A percentile compares a stretch with the other conserved stretches of the same genome.
phyloP scores from a whole-genome alignment of 139 green algal genomes.

The Volvox africanus region DNA sequence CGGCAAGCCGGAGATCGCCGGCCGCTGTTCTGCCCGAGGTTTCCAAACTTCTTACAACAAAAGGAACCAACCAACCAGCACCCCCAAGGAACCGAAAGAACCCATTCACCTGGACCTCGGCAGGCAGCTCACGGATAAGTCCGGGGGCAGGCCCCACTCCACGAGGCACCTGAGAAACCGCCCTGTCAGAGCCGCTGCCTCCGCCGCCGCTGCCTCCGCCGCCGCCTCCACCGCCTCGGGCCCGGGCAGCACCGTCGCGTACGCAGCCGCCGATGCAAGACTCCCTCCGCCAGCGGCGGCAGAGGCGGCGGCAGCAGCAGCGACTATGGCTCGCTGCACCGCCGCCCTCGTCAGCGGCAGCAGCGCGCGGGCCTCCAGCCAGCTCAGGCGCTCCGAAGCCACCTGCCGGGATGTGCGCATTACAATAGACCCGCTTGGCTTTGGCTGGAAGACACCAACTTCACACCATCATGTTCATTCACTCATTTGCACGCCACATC shows the following conservation, averaged over 20 bases:
- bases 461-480: too few species aligned
- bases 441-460: too few species aligned
- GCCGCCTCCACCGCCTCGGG: neutral
- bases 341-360: constrained; percentile 40
- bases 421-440: too few species aligned
- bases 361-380: constrained; percentile 48
- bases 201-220: neutral
- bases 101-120: too few species aligned
- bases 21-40: too few species aligned
- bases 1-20: too few species aligned
- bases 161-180: neutral
- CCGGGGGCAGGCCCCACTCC: neutral
- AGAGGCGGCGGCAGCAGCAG: neutral
- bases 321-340: constrained; percentile 7
- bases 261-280: neutral
- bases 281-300: neutral
- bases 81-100: too few species aligned
- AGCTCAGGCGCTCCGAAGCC: constrained; percentile 34
- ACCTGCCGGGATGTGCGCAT: neutral
- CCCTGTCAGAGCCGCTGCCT: neutral
- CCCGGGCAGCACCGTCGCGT: neutral
- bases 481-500: too few species aligned
- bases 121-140: too few species aligned
- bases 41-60: too few species aligned
- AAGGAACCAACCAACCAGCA: too few species aligned